phyloP scores from a whole-genome alignment of 495 filamentous ascomycete genomes.

The Barbatosphaeria neglecta region DNA sequence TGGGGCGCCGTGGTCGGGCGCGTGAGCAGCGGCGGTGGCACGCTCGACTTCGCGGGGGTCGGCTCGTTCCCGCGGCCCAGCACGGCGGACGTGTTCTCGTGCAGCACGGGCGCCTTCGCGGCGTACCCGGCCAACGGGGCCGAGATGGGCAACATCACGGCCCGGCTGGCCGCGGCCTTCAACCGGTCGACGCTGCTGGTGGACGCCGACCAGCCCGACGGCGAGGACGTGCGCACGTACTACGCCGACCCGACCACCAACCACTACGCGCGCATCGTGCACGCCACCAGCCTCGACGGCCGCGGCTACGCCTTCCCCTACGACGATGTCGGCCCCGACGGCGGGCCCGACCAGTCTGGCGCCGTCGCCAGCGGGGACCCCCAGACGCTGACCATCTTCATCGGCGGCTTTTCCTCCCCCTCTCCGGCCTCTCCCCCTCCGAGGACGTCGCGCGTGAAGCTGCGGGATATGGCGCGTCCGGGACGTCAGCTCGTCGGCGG shows the following conservation, averaged over 20 bases:
- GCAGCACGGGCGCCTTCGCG: constrained; percentile 58
- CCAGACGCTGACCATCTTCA: background rate
- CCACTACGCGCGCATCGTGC: constrained; percentile 58
- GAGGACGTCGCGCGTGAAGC: background rate
- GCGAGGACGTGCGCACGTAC: constrained; percentile 31
- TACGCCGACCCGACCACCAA: constrained; percentile 51
- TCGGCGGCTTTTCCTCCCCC: background rate
- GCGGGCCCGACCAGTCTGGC: constrained; percentile 47
- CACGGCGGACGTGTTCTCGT: constrained; percentile 56
- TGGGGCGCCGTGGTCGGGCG: constrained; percentile 37
- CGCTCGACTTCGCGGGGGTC: constrained; percentile 38
- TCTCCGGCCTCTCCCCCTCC: background rate
- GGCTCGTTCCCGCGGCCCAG: constrained; percentile 45
- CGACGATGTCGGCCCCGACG: constrained; percentile 56
- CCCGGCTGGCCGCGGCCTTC: constrained; percentile 56
- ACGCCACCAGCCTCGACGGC: constrained; percentile 48
- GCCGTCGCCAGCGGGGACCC: constrained; percentile 49
- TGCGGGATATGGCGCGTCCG: constrained; percentile 1
- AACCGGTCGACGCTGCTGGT: constrained; percentile 52
- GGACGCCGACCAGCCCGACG: constrained; percentile 37
- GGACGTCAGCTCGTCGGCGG: background rate
- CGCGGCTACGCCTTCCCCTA: constrained; percentile 70
- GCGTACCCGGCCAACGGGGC: constrained; percentile 23
- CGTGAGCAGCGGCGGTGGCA: constrained; percentile 33
- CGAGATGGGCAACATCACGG: constrained; percentile 41